Conservation (phyloP, 1,284 basidiomycete species). For the Cryptococcus sp. region DNA sequence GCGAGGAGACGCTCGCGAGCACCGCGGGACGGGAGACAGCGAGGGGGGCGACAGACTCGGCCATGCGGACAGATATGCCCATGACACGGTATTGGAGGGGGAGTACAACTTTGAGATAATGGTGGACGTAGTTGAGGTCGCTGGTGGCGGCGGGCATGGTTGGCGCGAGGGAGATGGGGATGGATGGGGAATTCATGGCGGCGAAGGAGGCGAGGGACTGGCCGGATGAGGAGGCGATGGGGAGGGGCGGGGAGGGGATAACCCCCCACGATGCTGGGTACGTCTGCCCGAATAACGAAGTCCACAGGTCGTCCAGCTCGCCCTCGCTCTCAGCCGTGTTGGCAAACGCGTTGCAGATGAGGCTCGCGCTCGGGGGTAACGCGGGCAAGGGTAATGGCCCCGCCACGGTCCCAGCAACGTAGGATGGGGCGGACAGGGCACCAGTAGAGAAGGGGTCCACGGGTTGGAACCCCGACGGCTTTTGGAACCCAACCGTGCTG, state of each 20-base stretch:
- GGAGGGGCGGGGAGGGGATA: neutral
- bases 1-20: conserved; percentile 20
- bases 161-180: neutral
- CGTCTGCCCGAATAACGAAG: conserved; percentile 1
- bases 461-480: neutral
- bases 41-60: conserved; percentile 23
- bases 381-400: neutral
- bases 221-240: neutral
- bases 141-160: conserved; percentile 1
- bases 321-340: neutral
- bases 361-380: neutral
- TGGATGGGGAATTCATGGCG: neutral
- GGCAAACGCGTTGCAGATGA: neutral
- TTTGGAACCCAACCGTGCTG: neutral
- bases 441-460: neutral
- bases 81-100: conserved; percentile 29
- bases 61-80: conserved; percentile 12
- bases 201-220: conserved; percentile 6
- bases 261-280: neutral
- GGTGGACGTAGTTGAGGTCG: conserved; percentile 23
- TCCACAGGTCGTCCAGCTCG: conserved; percentile 5
- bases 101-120: conserved; percentile 33
- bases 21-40: conserved; percentile 20
- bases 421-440: conserved; percentile 1
- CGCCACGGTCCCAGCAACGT: neutral